Percentiles rank a stretch among this genome's conserved stretches.
phyloP scores from a whole-genome alignment of 2,329 filamentous ascomycete species.

The Tolypocladium endophyticum region DNA sequence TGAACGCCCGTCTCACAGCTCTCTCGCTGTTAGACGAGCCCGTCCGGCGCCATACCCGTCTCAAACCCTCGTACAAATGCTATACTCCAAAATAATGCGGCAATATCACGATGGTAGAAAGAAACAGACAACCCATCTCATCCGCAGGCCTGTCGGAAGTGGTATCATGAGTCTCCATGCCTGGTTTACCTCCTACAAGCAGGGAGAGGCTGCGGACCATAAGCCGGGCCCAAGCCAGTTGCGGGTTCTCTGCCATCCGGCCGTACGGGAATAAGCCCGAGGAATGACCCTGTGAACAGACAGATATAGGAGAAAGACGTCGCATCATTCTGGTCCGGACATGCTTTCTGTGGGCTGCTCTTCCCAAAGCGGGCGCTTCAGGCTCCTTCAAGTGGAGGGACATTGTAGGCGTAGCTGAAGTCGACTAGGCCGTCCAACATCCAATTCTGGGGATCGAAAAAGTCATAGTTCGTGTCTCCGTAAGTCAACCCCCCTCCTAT shows the following conservation, averaged over 20 bases:
- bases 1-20: background rate
- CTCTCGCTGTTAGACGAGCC: background rate
- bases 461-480: slow-evolving; percentile 65
- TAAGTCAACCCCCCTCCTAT: slow-evolving; percentile 44
- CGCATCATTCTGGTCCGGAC: background rate
- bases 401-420: slow-evolving; percentile 57
- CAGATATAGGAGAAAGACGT: background rate
- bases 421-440: slow-evolving; percentile 79
- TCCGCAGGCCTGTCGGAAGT: background rate
- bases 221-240: background rate
- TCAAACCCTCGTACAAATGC: background rate
- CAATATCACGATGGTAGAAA: background rate
- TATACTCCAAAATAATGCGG: background rate
- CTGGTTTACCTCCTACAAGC: background rate
- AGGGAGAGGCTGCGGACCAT: background rate
- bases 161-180: background rate
- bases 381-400: slow-evolving; percentile 42
- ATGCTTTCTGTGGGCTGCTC: background rate
- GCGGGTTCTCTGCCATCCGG: background rate
- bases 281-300: background rate
- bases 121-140: background rate
- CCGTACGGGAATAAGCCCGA: background rate
- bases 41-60: background rate
- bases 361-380: slow-evolving; percentile 12
- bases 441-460: slow-evolving; percentile 90